phyloP scores from a whole-genome alignment of 495 filamentous ascomycete species.

The Talaromyces ruber region DNA sequence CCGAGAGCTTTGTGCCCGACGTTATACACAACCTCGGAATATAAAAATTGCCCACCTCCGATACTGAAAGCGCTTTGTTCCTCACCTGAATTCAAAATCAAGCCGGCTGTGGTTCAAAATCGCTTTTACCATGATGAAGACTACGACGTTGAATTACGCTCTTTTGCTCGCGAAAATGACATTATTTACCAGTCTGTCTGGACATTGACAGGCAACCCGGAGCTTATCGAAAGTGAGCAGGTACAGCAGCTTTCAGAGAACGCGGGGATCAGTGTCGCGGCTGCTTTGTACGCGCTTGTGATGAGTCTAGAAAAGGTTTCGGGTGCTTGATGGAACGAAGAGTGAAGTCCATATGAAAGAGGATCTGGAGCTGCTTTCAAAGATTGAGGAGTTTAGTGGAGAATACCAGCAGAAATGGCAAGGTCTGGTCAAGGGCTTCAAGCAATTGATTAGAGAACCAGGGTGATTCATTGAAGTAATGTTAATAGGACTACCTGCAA shows the following conservation, averaged over 20 bases:
- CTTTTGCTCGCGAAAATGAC: constrained; percentile 49
- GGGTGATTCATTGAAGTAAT: background rate
- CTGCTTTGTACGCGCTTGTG: constrained; percentile 61
- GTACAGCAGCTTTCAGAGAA: constrained; percentile 43
- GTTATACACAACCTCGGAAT: constrained; percentile 61
- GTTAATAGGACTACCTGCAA: background rate
- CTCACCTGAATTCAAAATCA: constrained; percentile 31
- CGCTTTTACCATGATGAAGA: constrained; percentile 52
- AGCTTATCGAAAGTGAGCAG: constrained; percentile 40
- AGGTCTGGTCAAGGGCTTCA: constrained; percentile 22
- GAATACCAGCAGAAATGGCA: constrained; percentile 37
- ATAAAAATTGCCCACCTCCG: constrained; percentile 53
- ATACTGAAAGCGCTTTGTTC: constrained; percentile 44
- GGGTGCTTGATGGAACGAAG: constrained; percentile 65
- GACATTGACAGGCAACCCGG: constrained; percentile 66
- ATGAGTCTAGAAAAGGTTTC: constrained; percentile 48
- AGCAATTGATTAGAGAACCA: constrained; percentile 34
- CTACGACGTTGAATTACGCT: constrained; percentile 54
- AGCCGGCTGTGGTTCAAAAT: constrained; percentile 66
- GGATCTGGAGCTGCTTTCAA: constrained; percentile 50
- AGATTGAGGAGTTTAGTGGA: constrained; percentile 38
- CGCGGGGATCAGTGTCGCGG: constrained; percentile 36
- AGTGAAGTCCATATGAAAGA: constrained; percentile 52
- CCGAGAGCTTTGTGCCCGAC: constrained; percentile 57
- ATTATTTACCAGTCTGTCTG: constrained; percentile 72